A percentile compares a stretch with the other conserved stretches of the same genome.
Conservation (phyloP, 345 rosid species). For the Psidium guajava region DNA sequence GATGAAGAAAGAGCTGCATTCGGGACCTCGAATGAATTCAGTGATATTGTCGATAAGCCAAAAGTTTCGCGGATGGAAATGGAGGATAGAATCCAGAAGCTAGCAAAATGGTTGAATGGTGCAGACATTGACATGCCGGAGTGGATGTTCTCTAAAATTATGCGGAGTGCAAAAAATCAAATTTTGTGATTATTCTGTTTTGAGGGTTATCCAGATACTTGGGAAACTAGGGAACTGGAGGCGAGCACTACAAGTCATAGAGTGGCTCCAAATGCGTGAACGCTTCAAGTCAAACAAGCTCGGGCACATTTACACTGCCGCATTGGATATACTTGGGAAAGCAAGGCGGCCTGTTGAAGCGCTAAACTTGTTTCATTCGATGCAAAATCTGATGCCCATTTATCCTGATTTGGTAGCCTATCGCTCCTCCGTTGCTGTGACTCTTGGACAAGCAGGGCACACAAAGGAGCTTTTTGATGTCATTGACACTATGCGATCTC, state of each 20-base stretch:
- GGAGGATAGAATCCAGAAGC: slow-evolving; percentile 70
- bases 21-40: slow-evolving; percentile 35
- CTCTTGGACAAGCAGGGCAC: slow-evolving; percentile 92
- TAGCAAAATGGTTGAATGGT: slow-evolving; percentile 86
- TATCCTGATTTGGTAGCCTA: slow-evolving; percentile 94
- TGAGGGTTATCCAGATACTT: slow-evolving; percentile 67
- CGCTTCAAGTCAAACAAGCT: slow-evolving; percentile 63
- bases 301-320: slow-evolving; percentile 70
- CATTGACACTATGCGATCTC: slow-evolving; percentile 71
- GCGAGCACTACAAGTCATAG: slow-evolving; percentile 82
- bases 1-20: slow-evolving; percentile 67
- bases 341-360: slow-evolving; percentile 95
- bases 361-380: slow-evolving; percentile 61
- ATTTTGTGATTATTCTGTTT: slow-evolving; percentile 60
- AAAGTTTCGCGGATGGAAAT: slow-evolving; percentile 49
- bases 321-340: slow-evolving; percentile 75
- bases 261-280: slow-evolving; percentile 84
- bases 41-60: slow-evolving; percentile 35
- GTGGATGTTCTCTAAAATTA: slow-evolving; percentile 89
- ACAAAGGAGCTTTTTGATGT: slow-evolving; percentile 90
- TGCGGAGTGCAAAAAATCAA: slow-evolving; percentile 79
- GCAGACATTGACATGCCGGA: slow-evolving; percentile 90
- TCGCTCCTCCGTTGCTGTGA: slow-evolving; percentile 64
- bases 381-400: slow-evolving; percentile 75
- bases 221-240: slow-evolving; percentile 94